Base-by-base conservation (phyloP, 306 rosid species). In the Datisca glomerata region DNA sequence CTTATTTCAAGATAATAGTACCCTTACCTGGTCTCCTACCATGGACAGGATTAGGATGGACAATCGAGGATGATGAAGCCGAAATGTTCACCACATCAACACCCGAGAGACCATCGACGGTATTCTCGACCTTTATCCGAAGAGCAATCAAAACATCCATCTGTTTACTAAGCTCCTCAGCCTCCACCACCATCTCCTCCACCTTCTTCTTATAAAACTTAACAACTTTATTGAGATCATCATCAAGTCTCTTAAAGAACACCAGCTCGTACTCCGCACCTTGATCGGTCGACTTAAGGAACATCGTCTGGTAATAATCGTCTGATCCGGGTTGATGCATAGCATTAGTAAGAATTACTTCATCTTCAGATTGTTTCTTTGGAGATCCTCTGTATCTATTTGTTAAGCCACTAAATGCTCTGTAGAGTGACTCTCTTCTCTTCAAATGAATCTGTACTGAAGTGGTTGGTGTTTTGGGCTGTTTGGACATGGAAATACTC, bases 381-480 rank as follows among this genome's bases (percentile, higher is more conserved):
- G 73, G 57, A 2, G 77, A 61, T 16, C 33, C 55, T 40, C 84
- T 56, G 19, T 59, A 57, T 4, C 51, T 51, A 14, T 33, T 41
- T 0, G 65, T 73, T 1, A 85, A 65, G 28, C 93, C 93, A 54
- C 93, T 85, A 6, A 85, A 85, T 4, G 84, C 93, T 63, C 79
- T 69, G 41, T 73, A 71, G 12, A 76, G 61, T 1, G 95, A 60
- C 2, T 51, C 47, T 33, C 56, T 71, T 61, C 93, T 71, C 28
- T 38, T 76, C 22, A 85, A 27, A 15, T 7, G 9, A 2, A 72
- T 31, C 8, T n/a, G n/a, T n/a, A 67, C 66, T 34, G 37, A 24
- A 7, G 75, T 49, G 4, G 34, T 17, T 1, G 11, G 11, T 24
- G 24, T 4, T 1, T n/a, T 16, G 6, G 34, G 7, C 31, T 61